phyloP scores from a whole-genome alignment of 192 early-diverging fungal species.

The Umbelopsis vinacea region DNA sequence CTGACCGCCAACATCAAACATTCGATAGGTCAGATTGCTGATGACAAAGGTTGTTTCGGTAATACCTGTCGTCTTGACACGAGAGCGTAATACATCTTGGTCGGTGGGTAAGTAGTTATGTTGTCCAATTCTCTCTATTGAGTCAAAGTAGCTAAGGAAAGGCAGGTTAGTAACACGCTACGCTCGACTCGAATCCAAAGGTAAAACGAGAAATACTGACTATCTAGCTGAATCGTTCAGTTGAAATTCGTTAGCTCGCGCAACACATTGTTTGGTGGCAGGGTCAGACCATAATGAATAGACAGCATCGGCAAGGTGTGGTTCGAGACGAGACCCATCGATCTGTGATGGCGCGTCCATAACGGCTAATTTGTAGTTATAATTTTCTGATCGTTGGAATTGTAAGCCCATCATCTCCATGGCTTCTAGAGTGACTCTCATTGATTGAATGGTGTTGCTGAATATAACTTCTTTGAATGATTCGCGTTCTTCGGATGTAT shows the following conservation, averaged over 20 bases:
- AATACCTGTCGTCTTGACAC: conserved; percentile 94
- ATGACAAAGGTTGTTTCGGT: conserved; percentile 92
- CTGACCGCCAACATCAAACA: conserved; percentile 98
- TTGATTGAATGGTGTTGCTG: conserved; percentile 93
- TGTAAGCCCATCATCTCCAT: conserved; percentile 87
- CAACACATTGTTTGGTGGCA: conserved; percentile 83
- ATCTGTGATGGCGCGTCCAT: conserved; percentile 82
- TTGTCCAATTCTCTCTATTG: conserved; percentile 82
- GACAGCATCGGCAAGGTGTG: conserved; percentile 78
- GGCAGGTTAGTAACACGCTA: background rate
- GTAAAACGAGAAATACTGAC: background rate
- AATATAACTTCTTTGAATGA: conserved; percentile 96
- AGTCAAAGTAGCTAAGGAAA: conserved; percentile 81
- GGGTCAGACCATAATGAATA: conserved; percentile 83
- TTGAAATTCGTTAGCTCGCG: conserved; percentile 89
- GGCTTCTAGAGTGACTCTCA: conserved; percentile 92
- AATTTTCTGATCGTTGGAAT: conserved; percentile 70
- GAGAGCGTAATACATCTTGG: conserved; percentile 94
- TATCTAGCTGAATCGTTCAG: conserved; percentile 88
- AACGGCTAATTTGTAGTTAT: conserved; percentile 70
- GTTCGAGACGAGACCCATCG: conserved; percentile 79
- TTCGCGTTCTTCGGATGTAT: conserved; percentile 84
- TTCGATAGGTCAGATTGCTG: conserved; percentile 87
- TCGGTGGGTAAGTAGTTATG: conserved; percentile 85
- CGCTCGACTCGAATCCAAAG: no score